Base-by-base conservation (phyloP, 108 stramenopile genomes). In the Skeletonema marinoi region DNA sequence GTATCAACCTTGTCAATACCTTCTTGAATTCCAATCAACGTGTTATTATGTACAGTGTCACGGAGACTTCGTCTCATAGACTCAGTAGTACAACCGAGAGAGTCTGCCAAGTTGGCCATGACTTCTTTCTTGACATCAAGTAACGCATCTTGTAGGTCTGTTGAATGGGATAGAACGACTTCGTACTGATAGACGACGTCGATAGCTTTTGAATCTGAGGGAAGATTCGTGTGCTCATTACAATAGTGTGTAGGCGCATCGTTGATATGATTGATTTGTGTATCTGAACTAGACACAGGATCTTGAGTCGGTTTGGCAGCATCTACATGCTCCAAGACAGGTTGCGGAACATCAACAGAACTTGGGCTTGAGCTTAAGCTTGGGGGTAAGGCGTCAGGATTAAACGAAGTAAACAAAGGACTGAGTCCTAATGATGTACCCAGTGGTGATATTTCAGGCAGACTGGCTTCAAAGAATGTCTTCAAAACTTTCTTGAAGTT, bases 401-500 rank as follows among this genome's bases (percentile, higher is more conserved):
- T 25, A 25, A 25, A 25, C 25, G 25, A 25, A 25, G 25, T 25
- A 25, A 25, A 25, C 25, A 25, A 25, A 0, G 25, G 25, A 25
- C 25, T 25, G 25, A 25, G 25, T 25, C 25, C 25, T 25, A 25
- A 25, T 25, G 25, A 25, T 25, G 25, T 25, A 25, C 25, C 25
- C 25, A 25, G 25, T 25, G 25, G 25, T 32, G 62, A 33, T 6
- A 56, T 32, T 13, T 74, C 41, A 14, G 77, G 77, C 36, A 44
- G 32, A 21, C 48, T 50, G 30, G 63, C 66, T 0, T 31, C 69
- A 70, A 78, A 78, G 62, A 75, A 44, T 10, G 75, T 46, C 31
- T 64, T 29, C 13, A 82, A 13, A 19, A 80, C 78, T 36, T 84
- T 84, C 19, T 76, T 70, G 68, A 84, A 84, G 31, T 84, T 80